phyloP scores from a whole-genome alignment of 352 stramenopile species.

The Phytophthora gonapodyides region DNA sequence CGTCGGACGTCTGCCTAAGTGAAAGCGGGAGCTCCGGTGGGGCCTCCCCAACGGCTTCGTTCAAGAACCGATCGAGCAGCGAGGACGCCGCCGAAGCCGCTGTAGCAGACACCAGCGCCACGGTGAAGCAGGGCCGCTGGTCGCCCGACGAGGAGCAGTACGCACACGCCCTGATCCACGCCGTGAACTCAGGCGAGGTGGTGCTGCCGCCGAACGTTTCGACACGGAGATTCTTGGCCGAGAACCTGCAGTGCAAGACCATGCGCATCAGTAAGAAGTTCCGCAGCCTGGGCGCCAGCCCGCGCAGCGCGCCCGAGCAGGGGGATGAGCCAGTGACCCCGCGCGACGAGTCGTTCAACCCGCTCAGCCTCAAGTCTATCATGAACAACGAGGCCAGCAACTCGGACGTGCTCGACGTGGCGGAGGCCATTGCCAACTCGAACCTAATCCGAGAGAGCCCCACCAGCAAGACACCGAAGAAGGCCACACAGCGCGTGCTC shows the following conservation, averaged over 20 bases:
- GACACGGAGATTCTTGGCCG: conserved; percentile 59
- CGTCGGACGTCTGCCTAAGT: conserved; percentile 60
- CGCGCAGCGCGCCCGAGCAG: conserved; percentile 8
- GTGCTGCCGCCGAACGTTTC: conserved; percentile 56
- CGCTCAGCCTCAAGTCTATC: conserved; percentile 73
- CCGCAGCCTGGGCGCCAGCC: conserved; percentile 37
- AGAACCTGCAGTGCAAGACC: conserved; percentile 63
- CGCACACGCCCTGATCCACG: conserved; percentile 56
- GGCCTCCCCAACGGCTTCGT: conserved; percentile 13
- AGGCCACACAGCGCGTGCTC: conserved; percentile 54
- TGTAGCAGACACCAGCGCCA: conserved; percentile 22
- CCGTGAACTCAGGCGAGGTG: conserved; percentile 48
- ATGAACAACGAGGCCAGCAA: conserved; percentile 63
- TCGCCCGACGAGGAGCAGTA: conserved; percentile 64
- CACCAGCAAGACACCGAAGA: conserved; percentile 30
- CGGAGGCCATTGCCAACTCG: conserved; percentile 29
- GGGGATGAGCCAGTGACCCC: conserved; percentile 11
- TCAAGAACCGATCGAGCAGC: conserved; percentile 23
- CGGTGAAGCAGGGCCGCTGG: conserved; percentile 60
- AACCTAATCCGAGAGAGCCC: conserved; percentile 33
- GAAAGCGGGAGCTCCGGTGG: conserved; percentile 30
- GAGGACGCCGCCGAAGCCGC: conserved; percentile 16
- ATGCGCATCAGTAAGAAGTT: conserved; percentile 78
- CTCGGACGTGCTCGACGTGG: conserved; percentile 22
- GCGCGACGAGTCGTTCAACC: conserved; percentile 52